These are phyloP conservation scores for Kodamaea kaohsiungensis DNA, from an alignment of 805 yeast species.

Conservation along the genomic window DNA sequence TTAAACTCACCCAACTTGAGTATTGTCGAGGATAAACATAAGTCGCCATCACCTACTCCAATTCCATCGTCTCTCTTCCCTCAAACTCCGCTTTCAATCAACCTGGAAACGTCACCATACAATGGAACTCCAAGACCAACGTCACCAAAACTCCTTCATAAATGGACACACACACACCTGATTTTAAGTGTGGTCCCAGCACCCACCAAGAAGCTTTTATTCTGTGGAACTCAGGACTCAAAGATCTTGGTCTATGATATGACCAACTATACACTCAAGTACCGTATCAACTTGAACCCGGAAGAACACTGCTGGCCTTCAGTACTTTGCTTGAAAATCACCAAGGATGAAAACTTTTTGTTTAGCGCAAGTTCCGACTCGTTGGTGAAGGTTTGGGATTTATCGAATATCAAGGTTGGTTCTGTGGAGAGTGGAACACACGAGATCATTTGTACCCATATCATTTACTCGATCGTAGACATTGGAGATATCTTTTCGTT, in stretches of 20 bases:
- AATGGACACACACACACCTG: conserved; percentile 75
- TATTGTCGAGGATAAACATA: conserved; percentile 1
- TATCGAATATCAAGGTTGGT: conserved; percentile 31
- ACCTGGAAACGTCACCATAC: conserved; percentile 7
- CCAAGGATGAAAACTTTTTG: conserved; percentile 55
- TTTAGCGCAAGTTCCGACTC: conserved; percentile 93
- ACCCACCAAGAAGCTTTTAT: conserved; percentile 56
- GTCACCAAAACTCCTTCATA: conserved; percentile 42
- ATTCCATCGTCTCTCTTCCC: conserved; percentile 7
- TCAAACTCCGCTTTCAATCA: conserved; percentile 4
- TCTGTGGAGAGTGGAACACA: neutral
- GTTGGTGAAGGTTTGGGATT: conserved; percentile 80
- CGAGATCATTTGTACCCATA: conserved; percentile 47
- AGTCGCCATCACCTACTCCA: neutral
- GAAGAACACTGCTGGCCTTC: conserved; percentile 65
- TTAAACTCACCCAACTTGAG: conserved; percentile 24
- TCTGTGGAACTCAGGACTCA: conserved; percentile 92
- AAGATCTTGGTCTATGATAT: conserved; percentile 72
- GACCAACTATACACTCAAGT: conserved; percentile 56
- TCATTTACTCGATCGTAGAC: conserved; percentile 81
- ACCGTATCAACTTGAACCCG: conserved; percentile 37
- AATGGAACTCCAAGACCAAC: neutral
- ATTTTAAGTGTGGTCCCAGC: conserved; percentile 71
- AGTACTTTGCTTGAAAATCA: conserved; percentile 67
- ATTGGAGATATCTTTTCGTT: conserved; percentile 92